Percentiles rank a stretch among this genome's conserved stretches.
Conservation (phyloP, 768 basidiomycete genomes). For the Suillus americanus region DNA sequence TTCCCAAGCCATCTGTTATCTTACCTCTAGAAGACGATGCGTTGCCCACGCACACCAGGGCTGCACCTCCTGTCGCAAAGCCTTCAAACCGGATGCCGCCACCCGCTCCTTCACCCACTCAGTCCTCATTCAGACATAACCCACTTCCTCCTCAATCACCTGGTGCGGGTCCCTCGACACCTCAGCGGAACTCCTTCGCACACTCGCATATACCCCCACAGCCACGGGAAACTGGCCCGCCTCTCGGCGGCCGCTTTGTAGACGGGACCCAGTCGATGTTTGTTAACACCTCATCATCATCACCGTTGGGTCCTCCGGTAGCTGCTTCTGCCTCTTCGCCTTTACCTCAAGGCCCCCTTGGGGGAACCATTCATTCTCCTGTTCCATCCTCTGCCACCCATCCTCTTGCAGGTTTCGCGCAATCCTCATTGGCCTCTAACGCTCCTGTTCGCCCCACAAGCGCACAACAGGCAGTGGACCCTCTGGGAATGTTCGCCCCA, state of each 20-base stretch:
- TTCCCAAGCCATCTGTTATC: slow-evolving; percentile 60
- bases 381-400: slow-evolving; percentile 10
- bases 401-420: slow-evolving; percentile 18
- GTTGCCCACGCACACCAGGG: slow-evolving; percentile 25
- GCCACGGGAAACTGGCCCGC: slow-evolving; percentile 40
- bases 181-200: slow-evolving; percentile 24
- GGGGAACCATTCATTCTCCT: slow-evolving; percentile 11
- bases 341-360: slow-evolving; percentile 21
- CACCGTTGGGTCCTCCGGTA: slow-evolving; percentile 36
- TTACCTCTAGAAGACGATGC: slow-evolving; percentile 64
- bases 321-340: slow-evolving; percentile 35
- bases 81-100: slow-evolving; percentile 20
- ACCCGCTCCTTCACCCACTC: slow-evolving; percentile 16
- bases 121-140: slow-evolving; percentile 27
- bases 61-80: slow-evolving; percentile 22
- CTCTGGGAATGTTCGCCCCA: slow-evolving; percentile 61
- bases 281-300: slow-evolving; percentile 44
- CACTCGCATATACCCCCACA: slow-evolving; percentile 24
- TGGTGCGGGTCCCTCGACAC: slow-evolving; percentile 53
- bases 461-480: slow-evolving; percentile 48
- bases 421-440: slow-evolving; percentile 9
- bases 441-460: slow-evolving; percentile 12
- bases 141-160: slow-evolving; percentile 47
- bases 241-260: slow-evolving; percentile 62
- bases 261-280: slow-evolving; percentile 86